Evolutionary conservation across 1,284 basidiomycete species (phyloP), one percentile per base, ranked within the genome.

Genomic region (Apiotrichum brassicae): DNA sequence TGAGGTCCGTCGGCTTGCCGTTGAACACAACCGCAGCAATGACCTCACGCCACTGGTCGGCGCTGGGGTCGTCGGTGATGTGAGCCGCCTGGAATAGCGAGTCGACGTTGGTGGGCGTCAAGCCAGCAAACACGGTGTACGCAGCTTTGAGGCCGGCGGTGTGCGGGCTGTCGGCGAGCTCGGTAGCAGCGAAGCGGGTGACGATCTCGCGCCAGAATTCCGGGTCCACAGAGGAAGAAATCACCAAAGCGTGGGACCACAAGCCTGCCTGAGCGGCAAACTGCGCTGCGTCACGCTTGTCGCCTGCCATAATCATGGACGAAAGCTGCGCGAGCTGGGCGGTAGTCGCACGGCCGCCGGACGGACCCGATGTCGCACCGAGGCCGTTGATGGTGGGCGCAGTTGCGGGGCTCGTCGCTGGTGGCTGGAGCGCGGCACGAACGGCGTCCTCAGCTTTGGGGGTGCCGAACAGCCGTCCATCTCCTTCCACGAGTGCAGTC

Each of bases 171-270:
- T 20, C 68, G 7, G 80, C 79, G 7, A 98, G 76, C 66, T 97
- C 95, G 20, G 81, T 78, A 34, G 81, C 80, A 33, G 94, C 75
- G 64, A 98, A 98, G 54, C 92, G 86, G 33, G 79, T 81, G 0
- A 94, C 89, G 6, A 85, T 86, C 54, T 92, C 87, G 65, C 86
- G 87, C 90, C 92, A 97, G 6, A 88, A 80, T 28, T 94, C 90
- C 61, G 87, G 88, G 68, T 94, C 94, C 44, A 97, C 81, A 48
- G 87, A 86, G 64, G 88, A 93, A 8, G 95, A 84, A 54, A 98
- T 93, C 41, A 97, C 76, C 80, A 98, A 83, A 1, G 95, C 95
- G 70, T 99, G 95, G 1, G 90, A 84, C 92, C 93, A 99, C 56
- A 98, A 75, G 60, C 82, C 85, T 66, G 92, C 81, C 53, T 91